Evolutionary conservation across 164 flowering plant genomes (phyloP).

Genomic region (Liquidambar formosana): DNA sequence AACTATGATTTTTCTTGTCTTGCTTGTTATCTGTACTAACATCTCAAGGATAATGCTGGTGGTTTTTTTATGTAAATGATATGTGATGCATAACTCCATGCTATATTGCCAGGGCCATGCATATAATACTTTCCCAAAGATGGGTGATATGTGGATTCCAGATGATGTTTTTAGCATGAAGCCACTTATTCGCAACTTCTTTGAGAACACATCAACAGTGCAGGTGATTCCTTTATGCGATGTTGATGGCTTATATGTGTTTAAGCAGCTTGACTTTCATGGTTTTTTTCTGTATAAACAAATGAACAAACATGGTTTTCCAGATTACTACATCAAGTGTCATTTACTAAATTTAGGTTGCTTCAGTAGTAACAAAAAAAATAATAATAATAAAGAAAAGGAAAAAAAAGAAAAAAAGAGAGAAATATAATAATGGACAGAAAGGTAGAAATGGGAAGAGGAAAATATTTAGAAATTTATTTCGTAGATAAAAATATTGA

Average conservation of each 20-base stretch:
- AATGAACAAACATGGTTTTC: no score
- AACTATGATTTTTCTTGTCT: not conserved
- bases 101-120: conserved; percentile 69
- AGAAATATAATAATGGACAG: not conserved
- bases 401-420: no score
- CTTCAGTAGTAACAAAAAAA: no score
- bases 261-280: not conserved
- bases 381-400: no score
- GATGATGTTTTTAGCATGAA: conserved; percentile 73
- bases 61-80: not conserved
- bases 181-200: conserved; percentile 85
- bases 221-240: conserved; percentile 53
- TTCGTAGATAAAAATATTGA: not conserved
- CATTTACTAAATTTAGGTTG: no score
- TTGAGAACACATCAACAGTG: conserved; percentile 91
- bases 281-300: no score
- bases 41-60: not conserved
- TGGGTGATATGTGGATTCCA: conserved; percentile 98
- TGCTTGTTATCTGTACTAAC: not conserved
- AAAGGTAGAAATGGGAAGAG: not conserved
- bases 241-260: not conserved
- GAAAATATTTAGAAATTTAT: not conserved
- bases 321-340: no score
- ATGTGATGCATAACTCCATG: not conserved
- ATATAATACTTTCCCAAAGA: conserved; percentile 92